phyloP scores from a whole-genome alignment of 2,329 filamentous ascomycete species.

The Simplicillium aogashimaense region DNA sequence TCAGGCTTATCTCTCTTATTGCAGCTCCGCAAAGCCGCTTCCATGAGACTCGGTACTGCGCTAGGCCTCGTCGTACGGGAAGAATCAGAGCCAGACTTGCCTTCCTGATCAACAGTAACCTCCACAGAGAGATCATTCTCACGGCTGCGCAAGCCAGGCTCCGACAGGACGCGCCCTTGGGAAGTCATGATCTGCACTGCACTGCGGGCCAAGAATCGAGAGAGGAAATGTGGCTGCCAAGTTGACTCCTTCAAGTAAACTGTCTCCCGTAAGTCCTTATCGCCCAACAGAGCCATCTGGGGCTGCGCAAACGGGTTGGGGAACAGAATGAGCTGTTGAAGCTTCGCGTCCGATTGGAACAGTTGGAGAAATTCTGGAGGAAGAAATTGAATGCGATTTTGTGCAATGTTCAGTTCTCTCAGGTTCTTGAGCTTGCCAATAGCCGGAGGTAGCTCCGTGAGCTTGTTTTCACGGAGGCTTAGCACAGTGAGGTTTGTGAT shows the following conservation, averaged over 20 bases:
- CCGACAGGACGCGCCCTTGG: constrained; percentile 3
- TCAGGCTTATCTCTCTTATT: constrained; percentile 30
- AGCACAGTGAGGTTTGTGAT: constrained; percentile 53
- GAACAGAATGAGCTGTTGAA: constrained; percentile 44
- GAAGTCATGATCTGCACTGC: constrained; percentile 4
- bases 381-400: constrained; percentile 50
- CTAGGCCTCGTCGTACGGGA: constrained; percentile 12
- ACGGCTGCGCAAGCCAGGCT: background rate
- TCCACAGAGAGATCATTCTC: constrained; percentile 9
- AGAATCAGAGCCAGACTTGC: constrained; percentile 2
- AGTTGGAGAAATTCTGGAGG: constrained; percentile 54
- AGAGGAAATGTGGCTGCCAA: constrained; percentile 4
- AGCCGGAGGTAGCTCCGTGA: constrained; percentile 49
- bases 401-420: constrained; percentile 53
- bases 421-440: constrained; percentile 50
- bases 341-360: constrained; percentile 30
- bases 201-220: constrained; percentile 5
- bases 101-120: constrained; percentile 4
- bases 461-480: constrained; percentile 53
- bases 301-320: constrained; percentile 52
- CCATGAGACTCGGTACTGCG: constrained; percentile 38
- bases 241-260: constrained; percentile 6
- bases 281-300: constrained; percentile 14
- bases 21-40: constrained; percentile 37
- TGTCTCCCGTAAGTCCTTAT: background rate